phyloP scores from a whole-genome alignment of 768 basidiomycete species.

The Fomitopsis serialis region DNA sequence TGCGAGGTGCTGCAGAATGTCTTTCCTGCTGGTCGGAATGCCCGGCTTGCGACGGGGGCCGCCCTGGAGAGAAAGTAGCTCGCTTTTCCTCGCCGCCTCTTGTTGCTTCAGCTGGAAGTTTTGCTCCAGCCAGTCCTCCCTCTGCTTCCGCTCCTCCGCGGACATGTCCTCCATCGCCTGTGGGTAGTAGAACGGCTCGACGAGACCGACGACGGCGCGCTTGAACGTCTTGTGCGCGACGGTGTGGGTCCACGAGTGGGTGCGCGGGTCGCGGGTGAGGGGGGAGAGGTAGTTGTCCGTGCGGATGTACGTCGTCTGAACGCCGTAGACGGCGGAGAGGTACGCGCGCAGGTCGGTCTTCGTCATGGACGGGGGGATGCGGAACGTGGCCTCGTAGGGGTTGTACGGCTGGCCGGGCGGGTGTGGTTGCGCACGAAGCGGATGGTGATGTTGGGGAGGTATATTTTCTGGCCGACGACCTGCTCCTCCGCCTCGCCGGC shows the following conservation, averaged over 20 bases:
- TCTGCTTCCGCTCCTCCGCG: conserved; percentile 42
- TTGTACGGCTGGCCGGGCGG: conserved; percentile 78
- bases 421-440: conserved; percentile 82
- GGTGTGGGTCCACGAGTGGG: conserved; percentile 12
- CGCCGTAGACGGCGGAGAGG: conserved; percentile 78
- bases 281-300: conserved; percentile 86
- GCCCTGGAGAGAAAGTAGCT: conserved; percentile 28
- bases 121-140: conserved; percentile 60
- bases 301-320: conserved; percentile 88
- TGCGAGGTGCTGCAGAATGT: conserved; percentile 47
- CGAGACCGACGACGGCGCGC: conserved; percentile 85
- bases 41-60: conserved; percentile 36
- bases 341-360: conserved; percentile 91
- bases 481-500: conserved; percentile 39
- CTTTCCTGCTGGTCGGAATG: conserved; percentile 34
- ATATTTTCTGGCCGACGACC: conserved; percentile 77
- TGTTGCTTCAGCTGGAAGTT: conserved; percentile 41
- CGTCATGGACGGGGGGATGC: conserved; percentile 82
- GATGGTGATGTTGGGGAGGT: conserved; percentile 86
- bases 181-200: conserved; percentile 93
- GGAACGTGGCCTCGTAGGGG: conserved; percentile 92
- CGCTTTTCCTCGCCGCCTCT: conserved; percentile 26
- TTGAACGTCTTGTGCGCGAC: conserved; percentile 64
- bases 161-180: conserved; percentile 75
- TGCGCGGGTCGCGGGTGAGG: conserved; percentile 24